phyloP scores from a whole-genome alignment of 768 basidiomycete species.

The Zangia roseola region DNA sequence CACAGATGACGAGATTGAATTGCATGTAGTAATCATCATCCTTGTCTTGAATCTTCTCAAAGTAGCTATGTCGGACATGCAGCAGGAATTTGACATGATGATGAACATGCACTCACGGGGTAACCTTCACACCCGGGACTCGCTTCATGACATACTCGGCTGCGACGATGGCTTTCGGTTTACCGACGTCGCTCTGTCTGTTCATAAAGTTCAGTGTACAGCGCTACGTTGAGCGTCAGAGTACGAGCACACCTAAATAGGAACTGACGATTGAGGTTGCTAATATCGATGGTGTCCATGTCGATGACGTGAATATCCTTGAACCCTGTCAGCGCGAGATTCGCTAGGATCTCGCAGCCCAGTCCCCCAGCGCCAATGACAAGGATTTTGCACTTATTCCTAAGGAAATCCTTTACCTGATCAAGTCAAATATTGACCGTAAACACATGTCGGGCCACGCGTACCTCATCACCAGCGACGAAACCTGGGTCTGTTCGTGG shows the following conservation, averaged over 20 bases:
- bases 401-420: conserved; percentile 85
- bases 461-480: conserved; percentile 75
- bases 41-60: conserved; percentile 98
- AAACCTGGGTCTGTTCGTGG: conserved; percentile 87
- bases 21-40: conserved; percentile 92
- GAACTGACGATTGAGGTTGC: conserved; percentile 97
- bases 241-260: conserved; percentile 72
- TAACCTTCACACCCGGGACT: conserved; percentile 94
- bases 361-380: conserved; percentile 98
- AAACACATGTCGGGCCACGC: conserved; percentile 13
- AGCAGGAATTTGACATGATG: conserved; percentile 1
- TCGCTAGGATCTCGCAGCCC: conserved; percentile 96
- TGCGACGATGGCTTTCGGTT: conserved; percentile 90
- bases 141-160: conserved; percentile 97
- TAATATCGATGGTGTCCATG: conserved; percentile 99
- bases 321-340: conserved; percentile 95
- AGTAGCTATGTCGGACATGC: conserved; percentile 57
- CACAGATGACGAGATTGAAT: conserved; percentile 96
- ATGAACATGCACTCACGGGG: conserved; percentile 64
- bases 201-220: conserved; percentile 1
- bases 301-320: conserved; percentile 99
- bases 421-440: neutral
- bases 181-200: conserved; percentile 88
- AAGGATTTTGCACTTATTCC: conserved; percentile 84
- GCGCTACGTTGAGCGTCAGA: neutral